phyloP scores from a whole-genome alignment of 2,329 filamentous ascomycete genomes.

The Venturia effusa region DNA sequence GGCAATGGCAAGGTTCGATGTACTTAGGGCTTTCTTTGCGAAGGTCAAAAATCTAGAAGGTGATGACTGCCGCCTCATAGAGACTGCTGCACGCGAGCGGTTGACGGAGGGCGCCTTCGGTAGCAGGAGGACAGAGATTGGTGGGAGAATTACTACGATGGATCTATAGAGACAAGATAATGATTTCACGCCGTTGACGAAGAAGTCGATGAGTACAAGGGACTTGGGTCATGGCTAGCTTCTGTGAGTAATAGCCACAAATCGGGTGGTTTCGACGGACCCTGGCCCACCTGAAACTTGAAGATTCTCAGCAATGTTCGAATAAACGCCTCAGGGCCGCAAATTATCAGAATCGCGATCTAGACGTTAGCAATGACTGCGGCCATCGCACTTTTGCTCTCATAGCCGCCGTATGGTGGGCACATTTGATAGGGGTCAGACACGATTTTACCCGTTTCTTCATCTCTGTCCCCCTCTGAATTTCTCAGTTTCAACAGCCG shows the following conservation, averaged over 20 bases:
- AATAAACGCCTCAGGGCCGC: too few relatives aligned
- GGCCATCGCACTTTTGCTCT: too few relatives aligned
- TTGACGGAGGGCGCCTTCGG: constrained; percentile 33
- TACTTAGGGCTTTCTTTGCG: constrained; percentile 38
- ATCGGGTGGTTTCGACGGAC: background rate
- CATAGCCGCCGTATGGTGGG: too few relatives aligned
- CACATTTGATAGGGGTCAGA: too few relatives aligned
- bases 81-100: constrained; percentile 31
- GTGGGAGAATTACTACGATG: constrained; percentile 35
- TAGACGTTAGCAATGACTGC: too few relatives aligned
- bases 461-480: too few relatives aligned
- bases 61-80: constrained; percentile 21
- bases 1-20: constrained; percentile 47
- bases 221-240: background rate
- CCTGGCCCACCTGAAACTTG: too few relatives aligned
- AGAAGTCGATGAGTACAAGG: background rate
- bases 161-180: constrained; percentile 21
- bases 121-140: constrained; percentile 28
- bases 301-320: too few relatives aligned
- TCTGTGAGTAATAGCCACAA: background rate
- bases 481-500: too few relatives aligned
- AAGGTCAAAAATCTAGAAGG: constrained; percentile 26
- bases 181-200: background rate
- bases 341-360: too few relatives aligned
- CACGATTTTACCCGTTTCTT: too few relatives aligned